Evolutionary conservation across 139 green algal species (phyloP), one percentile per base, ranked within the genome.

Genomic region (Spirogloea muscicola): DNA sequence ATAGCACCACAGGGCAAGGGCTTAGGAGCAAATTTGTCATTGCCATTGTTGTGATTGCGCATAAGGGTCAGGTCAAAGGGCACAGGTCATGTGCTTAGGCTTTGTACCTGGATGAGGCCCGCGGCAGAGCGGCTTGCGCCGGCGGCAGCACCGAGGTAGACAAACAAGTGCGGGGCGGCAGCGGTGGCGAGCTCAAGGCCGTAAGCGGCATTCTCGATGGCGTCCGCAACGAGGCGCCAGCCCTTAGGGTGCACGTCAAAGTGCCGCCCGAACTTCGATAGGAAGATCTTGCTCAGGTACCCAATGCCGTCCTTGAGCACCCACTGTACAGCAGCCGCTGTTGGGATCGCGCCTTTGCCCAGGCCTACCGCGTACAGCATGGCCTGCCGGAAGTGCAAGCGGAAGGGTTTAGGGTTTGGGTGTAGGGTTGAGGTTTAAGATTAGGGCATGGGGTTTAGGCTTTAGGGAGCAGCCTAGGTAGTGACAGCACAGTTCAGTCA

Each of bases 231-330:
- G 2, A 81, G 65, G 0, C 63, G 49, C 73, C 63, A 81, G 33
- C 33, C 27, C 13, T 84, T 83, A 16, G 79, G 78, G 1, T 70
- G 27, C 27, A 79, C 59, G n/a, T 85, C 75, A 38, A 81, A 85
- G 18, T 68, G 37, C 29, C 79, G 58, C 7, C 77, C 79, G 37
- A 74, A 80, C 3, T 70, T 69, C 5, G 79, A 58, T 9, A 85
- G 18, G 5, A 34, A 21, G 2, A 85, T 69, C 62, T 85, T 85
- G 39, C 46, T 79, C 9, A 84, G 34, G 38, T 84, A 86, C 21
- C 79, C 79, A 0, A 85, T 18, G 18, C 79, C 79, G 58, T 85
- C 79, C 65, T 85, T 85, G 3, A 85, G 58, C 1, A 85, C 74
- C 79, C 75, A 85, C 44, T 83, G 84, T 36, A 85, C 16, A 0